These are phyloP conservation scores for Tanacetum coccineum DNA, from an alignment of 129 eudicot genomes.

Conservation along the genomic window DNA sequence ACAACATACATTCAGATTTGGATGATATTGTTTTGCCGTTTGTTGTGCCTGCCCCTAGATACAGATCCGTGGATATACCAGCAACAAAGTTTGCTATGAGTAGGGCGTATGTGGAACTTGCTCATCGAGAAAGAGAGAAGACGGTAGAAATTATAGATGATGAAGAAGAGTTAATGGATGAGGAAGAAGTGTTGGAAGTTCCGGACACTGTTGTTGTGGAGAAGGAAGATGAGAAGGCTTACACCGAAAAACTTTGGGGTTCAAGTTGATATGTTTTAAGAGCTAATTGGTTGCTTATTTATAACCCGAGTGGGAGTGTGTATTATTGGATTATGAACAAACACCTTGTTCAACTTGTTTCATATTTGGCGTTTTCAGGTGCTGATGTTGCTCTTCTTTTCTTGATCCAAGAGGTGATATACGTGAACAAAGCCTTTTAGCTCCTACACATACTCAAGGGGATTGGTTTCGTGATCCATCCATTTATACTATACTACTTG, in stretches of 20 bases:
- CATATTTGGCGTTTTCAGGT: background rate
- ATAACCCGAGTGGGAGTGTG: background rate
- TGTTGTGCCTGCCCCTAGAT: conserved; percentile 87
- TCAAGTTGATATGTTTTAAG: conserved; percentile 44
- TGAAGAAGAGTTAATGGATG: conserved; percentile 59
- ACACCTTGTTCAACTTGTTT: background rate
- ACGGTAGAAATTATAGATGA: conserved; percentile 16
- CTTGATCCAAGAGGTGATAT: background rate
- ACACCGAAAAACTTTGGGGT: conserved; percentile 83
- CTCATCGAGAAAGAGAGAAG: conserved; percentile 34
- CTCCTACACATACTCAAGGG: background rate
- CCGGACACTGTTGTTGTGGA: conserved; percentile 40
- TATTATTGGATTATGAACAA: conserved; percentile 2
- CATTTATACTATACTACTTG: too few species aligned
- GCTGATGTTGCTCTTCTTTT: too few species aligned
- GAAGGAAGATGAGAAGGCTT: conserved; percentile 77
- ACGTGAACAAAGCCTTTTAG: background rate
- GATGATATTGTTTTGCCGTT: conserved; percentile 74
- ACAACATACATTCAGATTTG: conserved; percentile 27
- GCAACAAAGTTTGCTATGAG: conserved; percentile 81
- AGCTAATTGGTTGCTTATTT: background rate
- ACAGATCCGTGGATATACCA: conserved; percentile 55
- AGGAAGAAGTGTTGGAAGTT: conserved; percentile 54
- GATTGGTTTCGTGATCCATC: too few species aligned
- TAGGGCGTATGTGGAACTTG: conserved; percentile 51